Evolutionary conservation across 1,284 basidiomycete genomes (phyloP).

Genomic region (Ustilago sp.): DNA sequence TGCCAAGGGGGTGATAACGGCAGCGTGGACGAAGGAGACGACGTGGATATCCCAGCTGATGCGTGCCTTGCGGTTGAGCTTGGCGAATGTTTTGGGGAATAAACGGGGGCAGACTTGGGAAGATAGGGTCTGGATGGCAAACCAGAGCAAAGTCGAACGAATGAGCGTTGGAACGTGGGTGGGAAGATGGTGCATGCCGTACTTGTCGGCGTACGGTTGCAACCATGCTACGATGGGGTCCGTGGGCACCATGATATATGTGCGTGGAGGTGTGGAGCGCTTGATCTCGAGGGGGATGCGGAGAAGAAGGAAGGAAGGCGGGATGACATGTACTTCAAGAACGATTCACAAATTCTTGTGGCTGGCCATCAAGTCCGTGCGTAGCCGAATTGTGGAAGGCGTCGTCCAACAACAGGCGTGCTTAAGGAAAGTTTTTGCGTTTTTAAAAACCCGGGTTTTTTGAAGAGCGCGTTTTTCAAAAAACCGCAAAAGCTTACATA

Average conservation of each 20-base stretch:
- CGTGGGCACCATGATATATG: not conserved
- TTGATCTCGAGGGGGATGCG: not conserved
- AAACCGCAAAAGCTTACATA: too few relatives aligned
- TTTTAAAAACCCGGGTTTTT: too few relatives aligned
- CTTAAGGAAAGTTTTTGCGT: too few relatives aligned
- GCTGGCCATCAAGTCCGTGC: not conserved
- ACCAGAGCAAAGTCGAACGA: constrained; percentile 62
- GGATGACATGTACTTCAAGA: not conserved
- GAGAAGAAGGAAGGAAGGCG: not conserved
- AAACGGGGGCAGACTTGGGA: constrained; percentile 58
- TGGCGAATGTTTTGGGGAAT: constrained; percentile 64
- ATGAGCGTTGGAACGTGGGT: constrained; percentile 62
- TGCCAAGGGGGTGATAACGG: constrained; percentile 57
- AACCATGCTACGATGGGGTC: constrained; percentile 42
- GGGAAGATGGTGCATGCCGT: constrained; percentile 62
- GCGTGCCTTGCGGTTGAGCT: constrained; percentile 57
- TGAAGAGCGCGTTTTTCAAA: too few relatives aligned
- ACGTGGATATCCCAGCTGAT: constrained; percentile 70
- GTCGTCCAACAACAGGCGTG: not conserved
- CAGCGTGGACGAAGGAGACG: constrained; percentile 64
- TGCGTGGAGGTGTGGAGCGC: not conserved
- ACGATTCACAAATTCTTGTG: not conserved
- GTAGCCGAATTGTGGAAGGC: not conserved
- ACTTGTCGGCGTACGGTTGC: constrained; percentile 52
- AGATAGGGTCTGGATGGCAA: constrained; percentile 65